Conservation (phyloP, 345 rosid species). For the Salix purpurea region DNA sequence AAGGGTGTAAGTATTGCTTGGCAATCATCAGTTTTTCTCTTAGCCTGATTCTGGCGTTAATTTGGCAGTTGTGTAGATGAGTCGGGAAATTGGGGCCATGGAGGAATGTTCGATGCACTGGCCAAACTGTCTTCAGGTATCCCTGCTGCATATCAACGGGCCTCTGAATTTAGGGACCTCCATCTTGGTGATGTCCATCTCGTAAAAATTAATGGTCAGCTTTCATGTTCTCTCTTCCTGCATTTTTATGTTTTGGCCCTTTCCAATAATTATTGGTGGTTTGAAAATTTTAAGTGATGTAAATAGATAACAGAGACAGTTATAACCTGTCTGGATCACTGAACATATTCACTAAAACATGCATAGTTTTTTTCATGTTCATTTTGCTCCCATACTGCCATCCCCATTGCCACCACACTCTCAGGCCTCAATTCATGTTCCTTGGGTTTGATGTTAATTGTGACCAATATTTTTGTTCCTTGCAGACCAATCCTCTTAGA, state of each 20-base stretch:
- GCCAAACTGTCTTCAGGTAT: slow-evolving; percentile 48
- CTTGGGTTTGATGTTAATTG: too few species aligned
- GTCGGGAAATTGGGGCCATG: slow-evolving; percentile 90
- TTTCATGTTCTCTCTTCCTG: background rate
- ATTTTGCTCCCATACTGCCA: too few species aligned
- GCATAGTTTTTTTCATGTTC: too few species aligned
- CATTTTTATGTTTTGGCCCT: background rate
- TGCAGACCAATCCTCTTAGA: too few species aligned
- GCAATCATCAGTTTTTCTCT: background rate
- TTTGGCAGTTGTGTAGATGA: slow-evolving; percentile 69
- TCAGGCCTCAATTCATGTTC: too few species aligned
- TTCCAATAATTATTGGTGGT: too few species aligned
- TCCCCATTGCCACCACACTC: too few species aligned
- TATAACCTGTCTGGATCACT: background rate
- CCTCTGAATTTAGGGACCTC: slow-evolving; percentile 64
- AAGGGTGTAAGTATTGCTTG: background rate
- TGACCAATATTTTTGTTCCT: too few species aligned
- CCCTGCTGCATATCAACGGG: slow-evolving; percentile 55
- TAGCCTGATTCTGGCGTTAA: slow-evolving; percentile 12
- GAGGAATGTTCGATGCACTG: slow-evolving; percentile 80
- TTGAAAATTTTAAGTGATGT: too few species aligned
- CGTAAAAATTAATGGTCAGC: slow-evolving; percentile 54
- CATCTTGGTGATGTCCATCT: slow-evolving; percentile 88
- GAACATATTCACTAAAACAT: background rate
- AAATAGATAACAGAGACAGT: background rate